Conservation (phyloP, 129 eudicot species). For the Flaveria bidentis region DNA sequence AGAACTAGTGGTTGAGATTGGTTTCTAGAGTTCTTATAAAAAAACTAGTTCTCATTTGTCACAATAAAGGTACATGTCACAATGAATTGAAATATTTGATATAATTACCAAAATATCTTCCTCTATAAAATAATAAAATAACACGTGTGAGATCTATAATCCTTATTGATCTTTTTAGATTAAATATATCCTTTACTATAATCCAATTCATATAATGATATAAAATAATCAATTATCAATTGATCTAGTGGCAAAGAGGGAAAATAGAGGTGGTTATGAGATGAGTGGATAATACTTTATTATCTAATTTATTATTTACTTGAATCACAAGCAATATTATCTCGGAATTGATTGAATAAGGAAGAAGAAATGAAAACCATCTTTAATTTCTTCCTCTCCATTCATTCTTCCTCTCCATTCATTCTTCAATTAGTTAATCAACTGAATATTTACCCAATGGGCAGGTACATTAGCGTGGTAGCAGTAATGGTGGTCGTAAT, state of each 20-base stretch:
- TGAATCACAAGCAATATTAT: slow-evolving; percentile 18
- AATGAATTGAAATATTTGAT: no score
- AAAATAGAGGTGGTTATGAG: slow-evolving; percentile 28
- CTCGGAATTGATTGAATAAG: slow-evolving; percentile 28
- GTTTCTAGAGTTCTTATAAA: no score
- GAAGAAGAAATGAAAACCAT: slow-evolving; percentile 23
- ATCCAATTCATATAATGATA: no score
- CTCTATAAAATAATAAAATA: no score
- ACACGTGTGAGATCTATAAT: no score
- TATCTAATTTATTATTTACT: slow-evolving; percentile 20
- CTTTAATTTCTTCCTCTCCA: slow-evolving; percentile 32
- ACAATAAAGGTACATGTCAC: no score
- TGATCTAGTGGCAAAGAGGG: slow-evolving; percentile 29
- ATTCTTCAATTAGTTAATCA: slow-evolving; percentile 6
- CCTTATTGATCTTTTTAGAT: no score
- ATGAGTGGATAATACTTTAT: slow-evolving; percentile 20
- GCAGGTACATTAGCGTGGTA: background rate
- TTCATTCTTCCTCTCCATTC: slow-evolving; percentile 21
- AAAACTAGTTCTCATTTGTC: no score
- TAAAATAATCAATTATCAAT: background rate
- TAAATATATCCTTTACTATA: no score
- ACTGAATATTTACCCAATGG: slow-evolving; percentile 20
- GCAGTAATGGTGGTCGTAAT: slow-evolving; percentile 26
- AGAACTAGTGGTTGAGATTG: no score
- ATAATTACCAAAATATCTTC: no score